phyloP scores from a whole-genome alignment of 805 yeast species.

The Zygosaccharomyces kombuchaensis region DNA sequence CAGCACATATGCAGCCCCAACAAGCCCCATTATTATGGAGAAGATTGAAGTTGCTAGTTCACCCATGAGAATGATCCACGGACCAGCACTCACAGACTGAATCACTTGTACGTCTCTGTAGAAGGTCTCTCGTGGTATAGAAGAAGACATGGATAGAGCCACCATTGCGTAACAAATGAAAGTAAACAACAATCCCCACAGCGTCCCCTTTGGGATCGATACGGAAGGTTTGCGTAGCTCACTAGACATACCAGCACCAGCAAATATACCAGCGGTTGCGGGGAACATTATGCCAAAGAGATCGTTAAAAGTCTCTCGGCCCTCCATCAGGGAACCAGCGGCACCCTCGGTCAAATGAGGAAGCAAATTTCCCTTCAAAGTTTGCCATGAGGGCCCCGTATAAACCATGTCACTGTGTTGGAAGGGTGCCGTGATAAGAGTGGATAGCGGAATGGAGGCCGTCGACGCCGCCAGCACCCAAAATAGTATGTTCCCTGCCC shows the following conservation, averaged over 20 bases:
- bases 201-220: constrained; percentile 90
- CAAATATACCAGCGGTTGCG: constrained; percentile 97
- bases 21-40: constrained; percentile 90
- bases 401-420: constrained; percentile 48
- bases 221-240: constrained; percentile 80
- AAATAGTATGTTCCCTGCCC: constrained; percentile 74
- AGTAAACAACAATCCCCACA: constrained; percentile 75
- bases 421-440: constrained; percentile 62
- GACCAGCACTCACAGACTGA: constrained; percentile 71
- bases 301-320: constrained; percentile 72
- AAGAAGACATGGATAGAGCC: constrained; percentile 70
- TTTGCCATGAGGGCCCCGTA: constrained; percentile 70
- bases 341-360: constrained; percentile 88
- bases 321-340: constrained; percentile 70
- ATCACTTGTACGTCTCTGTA: constrained; percentile 78
- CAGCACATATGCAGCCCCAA: constrained; percentile 88
- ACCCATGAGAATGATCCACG: constrained; percentile 72
- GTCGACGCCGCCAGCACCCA: constrained; percentile 65
- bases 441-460: constrained; percentile 75
- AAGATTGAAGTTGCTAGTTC: constrained; percentile 88
- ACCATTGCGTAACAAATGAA: constrained; percentile 75
- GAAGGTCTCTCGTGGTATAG: constrained; percentile 76
- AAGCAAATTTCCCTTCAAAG: constrained; percentile 58
- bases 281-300: constrained; percentile 96
- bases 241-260: constrained; percentile 99